A percentile compares a stretch with the other conserved stretches of the same genome.
Conservation (phyloP, 2,329 filamentous ascomycete genomes). For the Aspergillus udagawae region DNA sequence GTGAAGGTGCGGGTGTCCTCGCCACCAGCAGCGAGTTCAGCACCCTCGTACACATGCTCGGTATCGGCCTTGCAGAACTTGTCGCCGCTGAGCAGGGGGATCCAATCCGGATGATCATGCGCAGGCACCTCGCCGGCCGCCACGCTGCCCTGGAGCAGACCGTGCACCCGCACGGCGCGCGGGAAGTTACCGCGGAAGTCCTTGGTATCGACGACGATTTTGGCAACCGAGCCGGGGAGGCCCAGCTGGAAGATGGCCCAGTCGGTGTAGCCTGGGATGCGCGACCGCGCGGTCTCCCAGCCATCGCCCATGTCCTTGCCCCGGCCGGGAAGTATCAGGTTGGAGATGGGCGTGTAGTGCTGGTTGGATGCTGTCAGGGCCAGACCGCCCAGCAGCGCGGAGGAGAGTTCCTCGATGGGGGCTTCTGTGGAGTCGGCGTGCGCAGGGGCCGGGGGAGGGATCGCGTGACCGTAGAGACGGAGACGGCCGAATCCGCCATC, state of each 20-base stretch:
- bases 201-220: slow-evolving; percentile 42
- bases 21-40: slow-evolving; percentile 57
- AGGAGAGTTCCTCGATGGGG: slow-evolving; percentile 37
- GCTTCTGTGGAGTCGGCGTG: not conserved
- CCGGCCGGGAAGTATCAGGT: slow-evolving; percentile 40
- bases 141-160: slow-evolving; percentile 19
- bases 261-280: slow-evolving; percentile 38
- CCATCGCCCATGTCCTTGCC: slow-evolving; percentile 45
- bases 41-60: slow-evolving; percentile 38
- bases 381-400: slow-evolving; percentile 39
- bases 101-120: slow-evolving; percentile 34
- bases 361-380: slow-evolving; percentile 39
- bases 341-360: slow-evolving; percentile 39
- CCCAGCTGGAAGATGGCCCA: slow-evolving; percentile 41
- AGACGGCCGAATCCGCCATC: slow-evolving; percentile 44
- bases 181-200: slow-evolving; percentile 46
- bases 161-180: slow-evolving; percentile 37
- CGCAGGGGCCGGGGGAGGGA: slow-evolving; percentile 27
- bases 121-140: slow-evolving; percentile 25
- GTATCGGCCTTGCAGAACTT: slow-evolving; percentile 37
- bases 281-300: slow-evolving; percentile 42
- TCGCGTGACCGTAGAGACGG: slow-evolving; percentile 40
- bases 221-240: slow-evolving; percentile 34
- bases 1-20: slow-evolving; percentile 65
- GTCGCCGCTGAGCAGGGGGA: slow-evolving; percentile 34